Conservation (phyloP, 208 protist genomes). For the Wallacemonas sp. region DNA sequence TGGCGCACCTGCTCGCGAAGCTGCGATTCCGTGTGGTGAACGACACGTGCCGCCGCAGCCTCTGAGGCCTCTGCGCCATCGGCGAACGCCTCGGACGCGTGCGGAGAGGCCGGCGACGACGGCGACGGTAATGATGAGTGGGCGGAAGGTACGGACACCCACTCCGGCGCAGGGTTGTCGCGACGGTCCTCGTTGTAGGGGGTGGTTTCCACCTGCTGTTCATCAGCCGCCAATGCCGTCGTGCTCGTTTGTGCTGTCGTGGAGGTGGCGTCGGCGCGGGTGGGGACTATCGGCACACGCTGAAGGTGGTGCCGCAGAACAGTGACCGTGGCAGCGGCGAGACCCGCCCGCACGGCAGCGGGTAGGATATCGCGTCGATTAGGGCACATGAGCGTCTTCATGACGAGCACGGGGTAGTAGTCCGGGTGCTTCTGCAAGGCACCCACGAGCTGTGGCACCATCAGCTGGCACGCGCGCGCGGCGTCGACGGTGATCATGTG, state of each 20-base stretch:
- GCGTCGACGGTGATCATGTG: constrained; percentile 36
- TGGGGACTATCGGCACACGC: constrained; percentile 6
- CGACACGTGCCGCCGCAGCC: background rate
- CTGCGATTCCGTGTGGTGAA: background rate
- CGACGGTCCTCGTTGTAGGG: no score
- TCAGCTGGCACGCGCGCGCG: constrained; percentile 27
- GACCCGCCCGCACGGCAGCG: constrained; percentile 48
- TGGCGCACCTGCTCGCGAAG: background rate
- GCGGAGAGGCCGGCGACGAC: background rate
- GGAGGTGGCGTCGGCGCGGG: background rate
- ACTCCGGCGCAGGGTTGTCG: no score
- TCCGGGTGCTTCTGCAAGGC: constrained; percentile 51
- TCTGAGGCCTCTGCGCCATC: background rate
- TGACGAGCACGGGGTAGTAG: constrained; percentile 63
- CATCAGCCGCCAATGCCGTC: no score
- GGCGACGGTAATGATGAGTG: no score
- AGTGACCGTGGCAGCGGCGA: constrained; percentile 42
- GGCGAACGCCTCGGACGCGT: background rate
- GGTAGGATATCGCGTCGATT: constrained; percentile 40
- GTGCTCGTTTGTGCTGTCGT: background rate
- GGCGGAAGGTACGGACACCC: no score
- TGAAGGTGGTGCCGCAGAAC: constrained; percentile 52
- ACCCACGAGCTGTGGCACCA: constrained; percentile 65
- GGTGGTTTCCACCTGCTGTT: no score
- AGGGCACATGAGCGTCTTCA: constrained; percentile 51